These are phyloP conservation scores for Sclerotinia borealis DNA, from an alignment of 2,329 filamentous ascomycete genomes.

Conservation along the genomic window DNA sequence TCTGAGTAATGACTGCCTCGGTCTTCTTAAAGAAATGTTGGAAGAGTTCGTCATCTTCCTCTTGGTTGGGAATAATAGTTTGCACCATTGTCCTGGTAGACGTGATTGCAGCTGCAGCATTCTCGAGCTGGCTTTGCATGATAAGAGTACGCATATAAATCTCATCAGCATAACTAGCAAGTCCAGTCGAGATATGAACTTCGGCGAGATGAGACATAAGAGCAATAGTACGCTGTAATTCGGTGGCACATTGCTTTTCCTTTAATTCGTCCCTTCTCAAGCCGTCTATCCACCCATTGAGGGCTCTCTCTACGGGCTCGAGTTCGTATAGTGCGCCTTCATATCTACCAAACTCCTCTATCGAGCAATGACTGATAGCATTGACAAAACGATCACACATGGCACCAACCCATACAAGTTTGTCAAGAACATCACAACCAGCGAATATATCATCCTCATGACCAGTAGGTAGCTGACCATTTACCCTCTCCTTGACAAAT, in stretches of 20 bases:
- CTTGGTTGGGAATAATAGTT: slow-evolving; percentile 49
- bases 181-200: slow-evolving; percentile 64
- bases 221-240: slow-evolving; percentile 77
- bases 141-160: slow-evolving; percentile 70
- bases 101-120: slow-evolving; percentile 60
- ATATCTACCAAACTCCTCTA: slow-evolving; percentile 72
- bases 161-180: slow-evolving; percentile 71
- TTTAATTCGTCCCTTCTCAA: slow-evolving; percentile 80
- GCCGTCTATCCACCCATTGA: slow-evolving; percentile 84
- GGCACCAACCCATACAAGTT: slow-evolving; percentile 74
- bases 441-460: slow-evolving; percentile 74
- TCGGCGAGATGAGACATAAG: slow-evolving; percentile 82
- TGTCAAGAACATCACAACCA: slow-evolving; percentile 76
- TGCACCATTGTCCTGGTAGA: slow-evolving; percentile 62
- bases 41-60: slow-evolving; percentile 61
- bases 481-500: slow-evolving; percentile 73
- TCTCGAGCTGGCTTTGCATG: slow-evolving; percentile 78
- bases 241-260: slow-evolving; percentile 72
- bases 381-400: slow-evolving; percentile 82
- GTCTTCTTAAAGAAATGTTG: slow-evolving; percentile 64
- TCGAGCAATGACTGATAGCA: slow-evolving; percentile 70
- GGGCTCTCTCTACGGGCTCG: slow-evolving; percentile 80
- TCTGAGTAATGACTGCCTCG: slow-evolving; percentile 67
- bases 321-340: slow-evolving; percentile 79
- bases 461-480: slow-evolving; percentile 58